These are phyloP conservation scores for Boletus pseudopeckii DNA, from an alignment of 768 basidiomycete genomes.

Conservation along the genomic window DNA sequence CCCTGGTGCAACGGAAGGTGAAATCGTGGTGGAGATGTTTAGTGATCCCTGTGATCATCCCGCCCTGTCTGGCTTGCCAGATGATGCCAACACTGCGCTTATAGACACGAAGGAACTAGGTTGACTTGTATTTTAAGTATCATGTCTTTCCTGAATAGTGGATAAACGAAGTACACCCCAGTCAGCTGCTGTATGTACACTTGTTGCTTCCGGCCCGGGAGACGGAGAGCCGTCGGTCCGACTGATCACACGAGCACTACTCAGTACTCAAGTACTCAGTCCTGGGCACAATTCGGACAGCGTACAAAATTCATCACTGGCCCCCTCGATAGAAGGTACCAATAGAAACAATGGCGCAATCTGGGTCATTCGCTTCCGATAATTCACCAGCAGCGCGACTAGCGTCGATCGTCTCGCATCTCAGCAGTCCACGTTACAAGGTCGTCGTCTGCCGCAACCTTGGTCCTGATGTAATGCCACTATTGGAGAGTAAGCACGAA, in stretches of 20 bases:
- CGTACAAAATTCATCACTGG: too few relatives aligned
- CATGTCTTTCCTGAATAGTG: background rate
- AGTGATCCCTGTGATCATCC: constrained; percentile 2
- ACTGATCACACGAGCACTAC: too few relatives aligned
- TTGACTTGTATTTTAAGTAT: background rate
- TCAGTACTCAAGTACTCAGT: too few relatives aligned
- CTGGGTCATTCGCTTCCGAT: constrained; percentile 25
- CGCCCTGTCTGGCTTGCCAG: background rate
- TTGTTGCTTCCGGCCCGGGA: too few relatives aligned
- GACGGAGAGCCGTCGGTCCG: background rate
- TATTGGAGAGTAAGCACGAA: constrained; percentile 46
- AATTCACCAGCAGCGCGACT: constrained; percentile 18
- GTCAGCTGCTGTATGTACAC: too few relatives aligned
- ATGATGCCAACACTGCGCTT: background rate
- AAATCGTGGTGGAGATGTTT: constrained; percentile 27
- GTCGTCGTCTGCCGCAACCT: constrained; percentile 60
- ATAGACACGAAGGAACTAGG: background rate
- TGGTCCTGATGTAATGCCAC: constrained; percentile 60
- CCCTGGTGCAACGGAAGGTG: constrained; percentile 34
- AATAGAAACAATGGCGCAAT: constrained; percentile 19
- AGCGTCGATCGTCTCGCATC: constrained; percentile 22
- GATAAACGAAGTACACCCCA: too few relatives aligned
- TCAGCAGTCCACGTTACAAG: constrained; percentile 30
- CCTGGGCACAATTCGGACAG: too few relatives aligned
- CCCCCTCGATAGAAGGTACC: background rate